Percentiles rank a stretch among this genome's conserved stretches.
Conservation (phyloP, 2,329 filamentous ascomycete species). For the Onygena corvina region DNA sequence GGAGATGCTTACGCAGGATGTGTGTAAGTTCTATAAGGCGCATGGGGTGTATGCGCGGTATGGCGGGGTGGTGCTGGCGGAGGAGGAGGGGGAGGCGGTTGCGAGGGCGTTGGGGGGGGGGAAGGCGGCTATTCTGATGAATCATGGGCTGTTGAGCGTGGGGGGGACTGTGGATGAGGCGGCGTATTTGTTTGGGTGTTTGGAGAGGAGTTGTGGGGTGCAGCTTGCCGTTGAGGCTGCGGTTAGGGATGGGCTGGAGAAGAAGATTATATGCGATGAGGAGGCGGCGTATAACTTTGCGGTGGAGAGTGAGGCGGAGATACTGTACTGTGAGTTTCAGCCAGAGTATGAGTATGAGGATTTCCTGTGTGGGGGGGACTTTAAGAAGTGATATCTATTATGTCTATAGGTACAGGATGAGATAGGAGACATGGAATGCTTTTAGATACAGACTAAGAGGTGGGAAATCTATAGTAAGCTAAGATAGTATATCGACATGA, state of each 20-base stretch:
- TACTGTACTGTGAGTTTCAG: conserved; percentile 21
- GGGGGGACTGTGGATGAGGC: conserved; percentile 63
- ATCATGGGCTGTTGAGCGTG: conserved; percentile 61
- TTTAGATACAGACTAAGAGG: neutral
- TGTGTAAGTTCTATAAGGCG: conserved; percentile 52
- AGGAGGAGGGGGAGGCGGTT: conserved; percentile 53
- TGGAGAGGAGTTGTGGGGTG: conserved; percentile 57
- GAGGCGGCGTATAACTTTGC: conserved; percentile 31
- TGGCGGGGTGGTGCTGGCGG: conserved; percentile 50
- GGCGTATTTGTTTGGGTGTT: conserved; percentile 54
- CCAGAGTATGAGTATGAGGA: conserved; percentile 22
- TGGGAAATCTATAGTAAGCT: neutral
- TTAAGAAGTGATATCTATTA: conserved; percentile 14
- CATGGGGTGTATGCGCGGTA: conserved; percentile 55
- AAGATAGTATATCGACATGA: too few species aligned
- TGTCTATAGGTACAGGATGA: too few species aligned
- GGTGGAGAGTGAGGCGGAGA: conserved; percentile 21
- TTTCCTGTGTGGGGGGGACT: conserved; percentile 18
- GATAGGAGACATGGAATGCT: neutral
- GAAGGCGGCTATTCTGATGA: conserved; percentile 53
- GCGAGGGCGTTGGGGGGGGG: conserved; percentile 51
- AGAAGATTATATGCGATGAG: conserved; percentile 45
- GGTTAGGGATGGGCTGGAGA: conserved; percentile 41
- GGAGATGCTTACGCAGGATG: conserved; percentile 37
- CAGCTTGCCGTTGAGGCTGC: conserved; percentile 59